phyloP scores from a whole-genome alignment of 768 basidiomycete genomes.

The Crassisporium funariophilum region DNA sequence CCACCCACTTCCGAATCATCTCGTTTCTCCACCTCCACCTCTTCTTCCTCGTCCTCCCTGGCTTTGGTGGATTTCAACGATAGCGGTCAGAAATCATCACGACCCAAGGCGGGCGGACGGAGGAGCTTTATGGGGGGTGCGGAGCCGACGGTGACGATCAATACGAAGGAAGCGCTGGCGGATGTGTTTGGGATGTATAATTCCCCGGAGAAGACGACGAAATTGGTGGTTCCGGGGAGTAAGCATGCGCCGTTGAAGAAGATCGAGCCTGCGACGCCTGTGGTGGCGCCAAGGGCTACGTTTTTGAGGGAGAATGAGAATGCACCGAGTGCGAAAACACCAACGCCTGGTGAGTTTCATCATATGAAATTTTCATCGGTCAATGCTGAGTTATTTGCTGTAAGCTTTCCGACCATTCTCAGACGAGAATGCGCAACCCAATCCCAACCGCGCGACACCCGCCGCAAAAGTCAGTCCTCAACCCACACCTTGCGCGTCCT shows the following conservation, averaged over 20 bases:
- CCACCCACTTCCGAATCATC: constrained; percentile 53
- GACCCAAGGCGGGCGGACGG: constrained; percentile 40
- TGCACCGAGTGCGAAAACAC: constrained; percentile 40
- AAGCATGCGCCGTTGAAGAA: constrained; percentile 74
- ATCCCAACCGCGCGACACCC: constrained; percentile 42
- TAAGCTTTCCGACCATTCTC: constrained; percentile 70
- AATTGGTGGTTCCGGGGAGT: constrained; percentile 56
- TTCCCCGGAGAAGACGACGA: constrained; percentile 77
- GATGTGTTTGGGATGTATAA: constrained; percentile 98
- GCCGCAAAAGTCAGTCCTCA: constrained; percentile 42
- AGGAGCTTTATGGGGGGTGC: constrained; percentile 48
- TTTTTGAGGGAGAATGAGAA: constrained; percentile 42
- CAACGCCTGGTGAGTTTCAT: constrained; percentile 31
- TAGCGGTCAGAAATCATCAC: constrained; percentile 50
- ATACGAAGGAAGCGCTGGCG: constrained; percentile 92
- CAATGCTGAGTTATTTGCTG: constrained; percentile 11
- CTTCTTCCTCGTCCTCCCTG: constrained; percentile 37
- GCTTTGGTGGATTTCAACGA: constrained; percentile 63
- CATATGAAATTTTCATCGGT: constrained; percentile 6
- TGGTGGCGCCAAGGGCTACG: constrained; percentile 36
- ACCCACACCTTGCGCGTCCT: too few relatives aligned
- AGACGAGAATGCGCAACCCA: constrained; percentile 54
- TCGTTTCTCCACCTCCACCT: constrained; percentile 31
- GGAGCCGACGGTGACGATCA: constrained; percentile 92
- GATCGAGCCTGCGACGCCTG: constrained; percentile 59